Evolutionary conservation across 805 yeast species (phyloP).

Genomic region (Candida chauliodis): DNA sequence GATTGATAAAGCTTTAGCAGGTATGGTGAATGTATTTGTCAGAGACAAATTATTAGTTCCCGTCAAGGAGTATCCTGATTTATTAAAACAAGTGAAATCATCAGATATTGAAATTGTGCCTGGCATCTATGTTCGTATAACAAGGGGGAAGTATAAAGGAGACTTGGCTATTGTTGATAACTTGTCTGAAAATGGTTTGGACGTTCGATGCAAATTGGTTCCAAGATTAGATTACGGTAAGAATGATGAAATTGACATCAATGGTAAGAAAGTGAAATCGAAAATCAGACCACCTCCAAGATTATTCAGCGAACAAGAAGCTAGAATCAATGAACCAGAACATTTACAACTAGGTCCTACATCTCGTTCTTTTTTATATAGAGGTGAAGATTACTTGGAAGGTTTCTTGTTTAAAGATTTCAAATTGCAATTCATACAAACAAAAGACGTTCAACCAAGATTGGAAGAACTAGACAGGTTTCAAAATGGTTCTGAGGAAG

Average conservation of each 20-base stretch:
- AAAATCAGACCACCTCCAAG: conserved; percentile 81
- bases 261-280: conserved; percentile 46
- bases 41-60: conserved; percentile 83
- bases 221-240: conserved; percentile 93
- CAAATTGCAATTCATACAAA: conserved; percentile 74
- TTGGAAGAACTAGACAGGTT: conserved; percentile 85
- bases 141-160: conserved; percentile 87
- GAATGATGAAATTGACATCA: conserved; percentile 45
- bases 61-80: conserved; percentile 90
- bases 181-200: conserved; percentile 90
- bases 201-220: conserved; percentile 87
- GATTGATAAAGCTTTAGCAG: conserved; percentile 81
- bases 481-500: conserved; percentile 70
- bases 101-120: conserved; percentile 85
- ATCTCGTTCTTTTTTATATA: conserved; percentile 62
- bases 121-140: conserved; percentile 87
- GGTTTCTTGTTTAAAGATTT: conserved; percentile 87
- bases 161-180: conserved; percentile 93
- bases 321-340: conserved; percentile 76
- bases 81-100: conserved; percentile 83
- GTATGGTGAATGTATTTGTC: conserved; percentile 80
- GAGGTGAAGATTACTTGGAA: conserved; percentile 83
- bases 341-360: conserved; percentile 64
- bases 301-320: conserved; percentile 84
- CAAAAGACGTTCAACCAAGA: conserved; percentile 79